A percentile compares a stretch with the other conserved stretches of the same genome.
These are phyloP conservation scores for Prototheca cutis DNA, from an alignment of 163 green algal species.

Conservation along the genomic window DNA sequence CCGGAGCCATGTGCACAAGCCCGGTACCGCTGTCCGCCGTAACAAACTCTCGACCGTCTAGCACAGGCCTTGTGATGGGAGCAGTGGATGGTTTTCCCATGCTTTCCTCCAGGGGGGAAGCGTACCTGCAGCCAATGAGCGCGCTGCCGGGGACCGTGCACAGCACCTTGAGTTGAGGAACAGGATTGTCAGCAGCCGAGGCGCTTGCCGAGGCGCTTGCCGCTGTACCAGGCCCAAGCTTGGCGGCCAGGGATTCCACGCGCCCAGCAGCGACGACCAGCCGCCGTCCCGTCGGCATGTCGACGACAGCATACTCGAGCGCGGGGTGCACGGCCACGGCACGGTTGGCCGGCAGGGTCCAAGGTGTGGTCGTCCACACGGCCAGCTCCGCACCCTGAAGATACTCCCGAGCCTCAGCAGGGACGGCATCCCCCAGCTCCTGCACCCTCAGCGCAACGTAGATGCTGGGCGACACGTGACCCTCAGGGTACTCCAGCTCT, in stretches of 20 bases:
- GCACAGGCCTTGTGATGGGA: no score
- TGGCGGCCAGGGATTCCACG: conserved; percentile 52
- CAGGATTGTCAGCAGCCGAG: background rate
- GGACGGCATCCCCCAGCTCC: conserved; percentile 6
- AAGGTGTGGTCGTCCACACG: conserved; percentile 98
- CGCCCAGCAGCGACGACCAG: conserved; percentile 61
- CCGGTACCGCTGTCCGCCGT: conserved; percentile 90
- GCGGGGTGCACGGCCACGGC: conserved; percentile 91
- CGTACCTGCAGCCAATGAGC: conserved; percentile 76
- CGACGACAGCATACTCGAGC: conserved; percentile 83
- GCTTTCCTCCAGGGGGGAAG: conserved; percentile 71
- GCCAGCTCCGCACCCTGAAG: conserved; percentile 58
- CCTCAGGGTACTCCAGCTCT: conserved; percentile 97
- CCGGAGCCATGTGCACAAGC: conserved; percentile 79
- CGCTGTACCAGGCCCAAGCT: conserved; percentile 38
- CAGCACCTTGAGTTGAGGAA: no score
- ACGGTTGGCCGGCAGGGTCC: conserved; percentile 97
- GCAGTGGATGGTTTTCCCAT: conserved; percentile 6
- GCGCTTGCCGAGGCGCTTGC: conserved; percentile 20
- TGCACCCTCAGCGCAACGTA: conserved; percentile 77
- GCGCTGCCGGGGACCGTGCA: conserved; percentile 33
- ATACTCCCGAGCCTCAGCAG: background rate
- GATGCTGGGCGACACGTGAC: conserved; percentile 77
- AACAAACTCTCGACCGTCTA: conserved; percentile 96
- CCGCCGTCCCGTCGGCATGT: conserved; percentile 18